Conservation (phyloP, 2,329 filamentous ascomycete genomes). For the Incumbomyces lentus region DNA sequence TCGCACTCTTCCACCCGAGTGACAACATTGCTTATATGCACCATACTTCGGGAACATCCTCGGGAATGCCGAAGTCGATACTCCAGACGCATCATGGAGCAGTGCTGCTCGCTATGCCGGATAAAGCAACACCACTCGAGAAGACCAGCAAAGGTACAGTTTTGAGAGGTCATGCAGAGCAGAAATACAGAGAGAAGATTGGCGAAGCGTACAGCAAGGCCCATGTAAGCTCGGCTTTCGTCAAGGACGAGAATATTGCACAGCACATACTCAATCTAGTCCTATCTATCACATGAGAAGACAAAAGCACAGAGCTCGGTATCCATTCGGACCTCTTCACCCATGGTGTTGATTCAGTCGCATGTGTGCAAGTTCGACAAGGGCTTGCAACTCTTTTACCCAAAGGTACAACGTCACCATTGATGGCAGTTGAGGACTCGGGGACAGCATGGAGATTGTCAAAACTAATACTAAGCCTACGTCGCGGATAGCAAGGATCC, state of each 20-base stretch:
- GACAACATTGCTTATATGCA: constrained; percentile 46
- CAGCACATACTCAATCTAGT: constrained; percentile 6
- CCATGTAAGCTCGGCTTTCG: constrained; percentile 9
- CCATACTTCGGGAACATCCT: constrained; percentile 57
- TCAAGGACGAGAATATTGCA: constrained; percentile 3
- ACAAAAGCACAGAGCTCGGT: constrained; percentile 10
- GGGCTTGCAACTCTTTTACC: constrained; percentile 10
- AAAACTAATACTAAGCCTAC: constrained; percentile 25
- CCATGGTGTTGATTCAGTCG: constrained; percentile 51
- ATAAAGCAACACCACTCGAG: constrained; percentile 30
- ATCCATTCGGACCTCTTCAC: constrained; percentile 44
- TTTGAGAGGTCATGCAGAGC: constrained; percentile 43
- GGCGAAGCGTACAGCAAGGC: constrained; percentile 28
- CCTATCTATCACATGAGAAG: background rate
- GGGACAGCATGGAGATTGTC: constrained; percentile 40
- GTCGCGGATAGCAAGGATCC: constrained; percentile 14
- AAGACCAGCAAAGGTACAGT: constrained; percentile 57
- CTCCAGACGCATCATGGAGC: constrained; percentile 47
- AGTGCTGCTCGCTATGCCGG: constrained; percentile 40
- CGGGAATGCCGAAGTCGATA: constrained; percentile 53
- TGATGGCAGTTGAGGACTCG: constrained; percentile 51
- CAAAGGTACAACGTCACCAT: constrained; percentile 30
- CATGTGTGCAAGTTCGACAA: constrained; percentile 41
- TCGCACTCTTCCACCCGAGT: constrained; percentile 16
- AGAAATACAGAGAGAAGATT: constrained; percentile 31